Base-by-base conservation (phyloP, 176 grass and related monocot species). In the Lolium multiflorum region DNA sequence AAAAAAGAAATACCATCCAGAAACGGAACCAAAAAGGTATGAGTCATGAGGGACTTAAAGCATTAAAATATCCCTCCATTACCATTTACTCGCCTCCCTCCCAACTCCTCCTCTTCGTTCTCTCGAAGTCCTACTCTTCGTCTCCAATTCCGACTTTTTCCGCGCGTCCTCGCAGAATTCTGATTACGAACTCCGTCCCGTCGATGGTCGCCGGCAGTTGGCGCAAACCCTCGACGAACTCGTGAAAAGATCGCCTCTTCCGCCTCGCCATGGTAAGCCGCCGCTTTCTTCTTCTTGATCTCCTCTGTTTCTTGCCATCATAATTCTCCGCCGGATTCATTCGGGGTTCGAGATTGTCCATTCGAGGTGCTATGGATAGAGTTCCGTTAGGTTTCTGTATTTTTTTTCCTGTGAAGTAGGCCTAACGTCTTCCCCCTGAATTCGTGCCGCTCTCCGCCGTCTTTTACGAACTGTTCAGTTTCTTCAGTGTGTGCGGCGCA, bases 181-280 rank as follows among this genome's bases (percentile, higher is more conserved):
- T 21, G 15, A 84, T 81, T 21, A 35, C 70, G 25, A 54, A 15
- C 44, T 52, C 44, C 4, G 11, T 13, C 1, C 28, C 11, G 5
- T 73, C 71, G 28, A 81, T 88, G 89, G 17, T 91, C 70, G 3
- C 10, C 38, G 5, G 4, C 37, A 47, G 9, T 18, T 4, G 61
- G n/a, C 1, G 71, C 26, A 35, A 7, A 56, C 61, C 43, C 41
- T 52, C n/a, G 6, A 14, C 26, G 52, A 39, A 55, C 15, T 81
- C 43, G 17, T 85, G 61, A 91, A 1, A 74, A 8, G 46, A 74
- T 74, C 71, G 43, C 70, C 11, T 46, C 69, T 73, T 6, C 50
- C 75, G 39, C 83, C 80, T 61, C 52, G 16, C 59, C 57, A 91
- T 91, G 89, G 89, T 91, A 91, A 48, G 48, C 47, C 56, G 77